phyloP scores from a whole-genome alignment of 148 eudicot species.

The Euryodendron excelsum region DNA sequence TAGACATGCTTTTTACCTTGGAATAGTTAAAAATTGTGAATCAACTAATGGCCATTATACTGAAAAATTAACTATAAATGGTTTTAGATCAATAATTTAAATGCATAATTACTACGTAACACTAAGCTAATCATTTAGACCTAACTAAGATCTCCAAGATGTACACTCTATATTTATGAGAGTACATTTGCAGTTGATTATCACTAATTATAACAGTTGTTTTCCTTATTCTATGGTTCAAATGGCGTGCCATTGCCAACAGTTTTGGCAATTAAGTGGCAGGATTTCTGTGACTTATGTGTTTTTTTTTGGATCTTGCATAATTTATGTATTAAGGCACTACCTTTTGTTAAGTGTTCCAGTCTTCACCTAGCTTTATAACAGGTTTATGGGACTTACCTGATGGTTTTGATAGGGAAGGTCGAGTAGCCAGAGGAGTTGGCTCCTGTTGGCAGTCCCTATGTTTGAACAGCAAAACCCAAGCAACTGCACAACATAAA shows the following conservation, averaged over 20 bases:
- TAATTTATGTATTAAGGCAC: neutral
- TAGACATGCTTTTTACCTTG: neutral
- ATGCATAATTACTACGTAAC: neutral
- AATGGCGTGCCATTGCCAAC: neutral
- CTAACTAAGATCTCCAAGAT: neutral
- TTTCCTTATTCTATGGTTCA: neutral
- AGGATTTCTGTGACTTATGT: neutral
- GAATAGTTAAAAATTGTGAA: neutral
- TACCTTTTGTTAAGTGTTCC: neutral
- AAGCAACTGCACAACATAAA: constrained; percentile 39
- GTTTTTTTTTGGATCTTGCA: neutral
- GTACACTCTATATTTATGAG: neutral
- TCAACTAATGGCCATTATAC: neutral
- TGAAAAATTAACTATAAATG: neutral
- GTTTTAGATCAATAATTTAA: no score
- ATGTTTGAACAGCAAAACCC: constrained; percentile 57
- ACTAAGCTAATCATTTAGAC: constrained; percentile 3
- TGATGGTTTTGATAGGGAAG: constrained; percentile 69
- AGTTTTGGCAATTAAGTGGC: neutral
- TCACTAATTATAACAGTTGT: neutral
- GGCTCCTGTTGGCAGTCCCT: constrained; percentile 34
- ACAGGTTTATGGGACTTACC: constrained; percentile 38
- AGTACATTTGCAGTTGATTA: neutral
- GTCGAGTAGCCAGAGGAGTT: constrained; percentile 39
- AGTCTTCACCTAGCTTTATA: constrained; percentile 1